Evolutionary conservation across 192 early-diverging fungal genomes (phyloP).

Genomic region (Podochytrium sp.): DNA sequence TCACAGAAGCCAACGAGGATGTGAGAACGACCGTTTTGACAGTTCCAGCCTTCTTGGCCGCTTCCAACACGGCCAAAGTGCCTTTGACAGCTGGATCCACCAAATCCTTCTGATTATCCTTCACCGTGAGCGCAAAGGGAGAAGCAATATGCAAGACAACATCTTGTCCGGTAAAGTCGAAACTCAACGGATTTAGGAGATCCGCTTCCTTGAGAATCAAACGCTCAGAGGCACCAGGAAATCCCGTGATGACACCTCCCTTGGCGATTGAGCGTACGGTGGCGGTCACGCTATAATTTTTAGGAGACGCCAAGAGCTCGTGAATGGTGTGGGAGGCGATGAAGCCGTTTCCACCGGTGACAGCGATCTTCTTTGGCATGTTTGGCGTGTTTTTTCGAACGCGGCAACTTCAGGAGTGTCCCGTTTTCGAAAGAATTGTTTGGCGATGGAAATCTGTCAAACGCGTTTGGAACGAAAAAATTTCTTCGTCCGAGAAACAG

Average conservation of each 20-base stretch:
- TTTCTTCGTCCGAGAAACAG: too few species aligned
- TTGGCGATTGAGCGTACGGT: conserved; percentile 21
- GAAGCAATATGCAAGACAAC: conserved; percentile 48
- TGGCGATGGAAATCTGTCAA: too few species aligned
- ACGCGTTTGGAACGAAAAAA: too few species aligned
- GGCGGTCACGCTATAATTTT: neutral
- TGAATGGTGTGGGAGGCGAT: conserved; percentile 7
- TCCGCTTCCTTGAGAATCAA: conserved; percentile 5
- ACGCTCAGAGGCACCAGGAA: neutral
- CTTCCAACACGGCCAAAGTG: conserved; percentile 43
- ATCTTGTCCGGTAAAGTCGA: conserved; percentile 27
- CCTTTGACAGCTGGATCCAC: conserved; percentile 51
- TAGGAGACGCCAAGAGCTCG: conserved; percentile 1
- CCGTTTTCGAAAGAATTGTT: too few species aligned
- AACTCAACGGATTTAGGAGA: neutral
- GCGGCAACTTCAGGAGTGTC: too few species aligned
- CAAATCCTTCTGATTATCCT: conserved; percentile 34
- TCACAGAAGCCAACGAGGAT: conserved; percentile 40
- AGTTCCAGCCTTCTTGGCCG: neutral
- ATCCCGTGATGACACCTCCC: neutral
- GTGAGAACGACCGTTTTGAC: conserved; percentile 51
- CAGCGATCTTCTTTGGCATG: neutral
- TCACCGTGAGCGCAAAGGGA: conserved; percentile 22
- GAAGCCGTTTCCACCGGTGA: conserved; percentile 21
- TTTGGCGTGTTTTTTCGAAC: neutral